Evolutionary conservation across 495 filamentous ascomycete species (phyloP), one percentile per base, ranked within the genome.

Genomic region (Penicillium cosmopolitanum): DNA sequence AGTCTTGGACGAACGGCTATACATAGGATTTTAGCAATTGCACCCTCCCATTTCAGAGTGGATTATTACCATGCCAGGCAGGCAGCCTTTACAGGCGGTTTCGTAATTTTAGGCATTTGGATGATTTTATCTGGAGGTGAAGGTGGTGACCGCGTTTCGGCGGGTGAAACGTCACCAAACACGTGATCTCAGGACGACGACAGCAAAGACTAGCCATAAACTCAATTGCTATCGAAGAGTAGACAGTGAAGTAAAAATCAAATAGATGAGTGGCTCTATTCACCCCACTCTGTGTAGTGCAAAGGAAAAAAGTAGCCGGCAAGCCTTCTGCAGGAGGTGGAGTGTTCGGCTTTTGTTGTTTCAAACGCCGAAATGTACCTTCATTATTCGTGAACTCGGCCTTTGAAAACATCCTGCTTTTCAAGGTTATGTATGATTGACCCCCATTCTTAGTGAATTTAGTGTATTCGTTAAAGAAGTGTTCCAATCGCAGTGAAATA

Each of bases 51-150:
- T 0, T 19, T 9, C 21, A 53, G n/a, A 28, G 19, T 40, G 12
- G 15, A 3, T 23, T 31, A 74, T 60, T 71, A 82, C 81, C 82
- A 84, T 56, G 73, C 71, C 31, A 83, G 71, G 61, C 82, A 84
- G n/a, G 80, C 82, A 38, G 78, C 72, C 67, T 84, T 84, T 0
- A 80, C 78, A 0, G 60, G 66, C 3, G 81, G 78, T 56, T 77
- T 81, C 18, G 47, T 19, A 42, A 40, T 15, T 13, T 51, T 58
- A 34, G 59, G 38, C 63, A 66, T 68, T 10, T 12, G 46, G 43
- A 10, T n/a, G n/a, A 21, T 18, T 18, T 8, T 46, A 46, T 46
- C 43, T 46, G 43, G 18, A 18, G 15, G 43, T 18, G 6, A 46
- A 19, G 43, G 2, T 6, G 18, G 18, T 16, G 43, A 9, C 15